Evolutionary conservation across 345 rosid genomes (phyloP).

Genomic region (Anastatica hierochuntica): DNA sequence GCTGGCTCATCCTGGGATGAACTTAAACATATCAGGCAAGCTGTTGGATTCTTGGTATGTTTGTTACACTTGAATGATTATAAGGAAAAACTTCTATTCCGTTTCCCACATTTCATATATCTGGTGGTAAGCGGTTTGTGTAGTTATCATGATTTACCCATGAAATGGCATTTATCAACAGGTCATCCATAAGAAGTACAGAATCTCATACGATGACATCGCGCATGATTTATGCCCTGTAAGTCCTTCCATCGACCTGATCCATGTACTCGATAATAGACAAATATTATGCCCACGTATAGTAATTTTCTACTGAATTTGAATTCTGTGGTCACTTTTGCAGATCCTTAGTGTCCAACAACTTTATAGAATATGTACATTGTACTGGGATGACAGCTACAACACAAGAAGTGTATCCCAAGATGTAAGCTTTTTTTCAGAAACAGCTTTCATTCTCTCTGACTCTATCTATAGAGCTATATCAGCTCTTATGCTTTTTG

Average conservation of each 20-base stretch:
- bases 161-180: conserved; percentile 25
- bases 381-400: conserved; percentile 94
- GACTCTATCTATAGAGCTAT: no score
- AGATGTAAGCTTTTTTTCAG: conserved; percentile 36
- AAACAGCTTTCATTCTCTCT: neutral
- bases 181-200: conserved; percentile 92
- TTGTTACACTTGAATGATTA: neutral
- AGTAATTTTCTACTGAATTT: neutral
- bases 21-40: conserved; percentile 95
- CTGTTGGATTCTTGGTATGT: conserved; percentile 96
- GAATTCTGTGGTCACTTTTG: conserved; percentile 12
- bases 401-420: conserved; percentile 89
- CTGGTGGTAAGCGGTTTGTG: conserved; percentile 1
- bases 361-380: conserved; percentile 84
- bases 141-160: conserved; percentile 12
- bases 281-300: neutral
- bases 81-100: neutral
- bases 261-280: neutral
- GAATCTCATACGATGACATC: conserved; percentile 93
- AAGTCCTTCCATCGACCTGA: conserved; percentile 3
- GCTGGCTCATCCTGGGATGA: conserved; percentile 95
- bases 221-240: conserved; percentile 89
- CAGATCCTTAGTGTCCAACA: conserved; percentile 96
- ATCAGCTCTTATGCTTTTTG: neutral
- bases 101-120: no score